Evolutionary conservation across 2,329 filamentous ascomycete species (phyloP).

Genomic region (Zymoseptoria ardabiliae): DNA sequence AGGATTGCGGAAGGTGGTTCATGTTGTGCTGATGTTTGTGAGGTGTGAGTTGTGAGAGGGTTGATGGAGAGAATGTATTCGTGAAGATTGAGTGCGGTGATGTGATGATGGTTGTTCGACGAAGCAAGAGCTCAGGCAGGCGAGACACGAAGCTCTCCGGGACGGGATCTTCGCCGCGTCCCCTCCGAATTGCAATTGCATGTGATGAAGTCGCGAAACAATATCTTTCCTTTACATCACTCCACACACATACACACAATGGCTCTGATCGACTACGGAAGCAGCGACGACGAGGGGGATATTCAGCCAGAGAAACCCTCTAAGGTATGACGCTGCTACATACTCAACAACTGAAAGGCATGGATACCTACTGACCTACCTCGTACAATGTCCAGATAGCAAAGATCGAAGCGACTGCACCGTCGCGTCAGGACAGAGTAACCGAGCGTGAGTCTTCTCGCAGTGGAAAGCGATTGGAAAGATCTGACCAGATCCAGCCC

Average conservation of each 20-base stretch:
- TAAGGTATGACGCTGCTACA: conserved; percentile 34
- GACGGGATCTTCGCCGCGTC: conserved; percentile 4
- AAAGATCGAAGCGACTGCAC: conserved; percentile 12
- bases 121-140: conserved; percentile 4
- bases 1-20: conserved; percentile 60
- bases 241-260: conserved; percentile 10
- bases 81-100: neutral
- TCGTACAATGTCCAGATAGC: conserved; percentile 23
- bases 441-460: neutral
- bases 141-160: conserved; percentile 1
- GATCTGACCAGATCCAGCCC: neutral
- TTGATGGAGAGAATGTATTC: neutral
- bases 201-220: neutral
- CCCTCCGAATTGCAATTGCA: neutral
- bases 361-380: conserved; percentile 42
- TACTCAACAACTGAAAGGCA: conserved; percentile 18
- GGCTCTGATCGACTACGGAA: conserved; percentile 39
- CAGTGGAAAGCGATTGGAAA: neutral
- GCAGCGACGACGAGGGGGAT: conserved; percentile 40
- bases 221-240: neutral
- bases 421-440: neutral
- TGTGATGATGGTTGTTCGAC: conserved; percentile 5
- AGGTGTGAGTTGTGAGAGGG: neutral
- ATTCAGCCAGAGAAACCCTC: conserved; percentile 22
- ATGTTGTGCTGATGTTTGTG: conserved; percentile 35